These are phyloP conservation scores for Penicillium goetzii DNA, from an alignment of 495 filamentous ascomycete genomes.

Conservation along the genomic window DNA sequence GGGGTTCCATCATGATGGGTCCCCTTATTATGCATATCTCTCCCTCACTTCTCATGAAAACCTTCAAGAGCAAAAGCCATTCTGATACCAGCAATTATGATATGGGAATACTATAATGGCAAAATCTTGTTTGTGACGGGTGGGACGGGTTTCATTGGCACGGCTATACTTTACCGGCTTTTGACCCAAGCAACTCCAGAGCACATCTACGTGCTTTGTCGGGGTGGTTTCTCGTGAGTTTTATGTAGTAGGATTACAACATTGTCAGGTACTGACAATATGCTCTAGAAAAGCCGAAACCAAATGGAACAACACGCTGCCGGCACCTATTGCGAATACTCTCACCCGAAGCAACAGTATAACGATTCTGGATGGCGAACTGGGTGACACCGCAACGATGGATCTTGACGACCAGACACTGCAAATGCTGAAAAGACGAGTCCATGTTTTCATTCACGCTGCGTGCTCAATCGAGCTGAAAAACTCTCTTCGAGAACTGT, in stretches of 20 bases:
- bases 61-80: not conserved
- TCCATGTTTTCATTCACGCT: conserved; percentile 32
- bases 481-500: conserved; percentile 30
- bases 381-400: conserved; percentile 36
- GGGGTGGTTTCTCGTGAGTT: conserved; percentile 27
- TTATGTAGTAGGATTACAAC: not conserved
- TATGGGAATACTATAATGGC: conserved; percentile 35
- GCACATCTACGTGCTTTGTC: conserved; percentile 31
- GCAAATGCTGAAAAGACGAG: conserved; percentile 32
- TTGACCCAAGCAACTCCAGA: conserved; percentile 26
- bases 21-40: not conserved
- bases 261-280: conserved; percentile 5
- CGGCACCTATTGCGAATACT: conserved; percentile 12
- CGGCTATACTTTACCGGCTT: conserved; percentile 29
- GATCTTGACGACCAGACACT: conserved; percentile 25
- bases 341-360: conserved; percentile 22
- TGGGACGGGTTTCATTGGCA: conserved; percentile 32
- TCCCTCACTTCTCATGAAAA: conserved; percentile 10
- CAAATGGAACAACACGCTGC: conserved; percentile 33
- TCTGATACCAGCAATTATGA: conserved; percentile 19
- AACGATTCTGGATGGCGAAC: conserved; percentile 32
- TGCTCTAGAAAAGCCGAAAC: conserved; percentile 23
- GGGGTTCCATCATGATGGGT: conserved; percentile 4
- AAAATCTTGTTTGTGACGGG: conserved; percentile 32
- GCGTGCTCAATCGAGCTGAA: conserved; percentile 25